These are phyloP conservation scores for Candida glucosophila DNA, from an alignment of 1,139 yeast species.

Conservation along the genomic window DNA sequence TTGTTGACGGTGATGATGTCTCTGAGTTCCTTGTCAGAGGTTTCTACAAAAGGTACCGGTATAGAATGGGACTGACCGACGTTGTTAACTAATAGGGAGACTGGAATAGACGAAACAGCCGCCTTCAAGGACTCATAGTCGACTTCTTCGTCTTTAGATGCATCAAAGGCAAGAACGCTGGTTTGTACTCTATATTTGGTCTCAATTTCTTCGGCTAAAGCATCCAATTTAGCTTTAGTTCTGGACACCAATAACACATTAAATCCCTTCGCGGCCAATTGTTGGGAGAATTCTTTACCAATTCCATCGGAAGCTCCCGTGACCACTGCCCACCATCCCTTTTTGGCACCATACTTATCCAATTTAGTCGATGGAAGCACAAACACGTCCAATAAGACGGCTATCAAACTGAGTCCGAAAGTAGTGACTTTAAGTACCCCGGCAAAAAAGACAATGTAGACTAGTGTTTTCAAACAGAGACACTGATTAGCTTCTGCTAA, in stretches of 20 bases:
- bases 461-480: conserved; percentile 13
- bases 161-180: conserved; percentile 70
- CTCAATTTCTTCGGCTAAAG: conserved; percentile 57
- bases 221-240: conserved; percentile 67
- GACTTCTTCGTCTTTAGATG: conserved; percentile 44
- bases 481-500: conserved; percentile 11
- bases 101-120: conserved; percentile 43
- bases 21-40: conserved; percentile 62
- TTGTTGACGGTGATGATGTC: conserved; percentile 80
- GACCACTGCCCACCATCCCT: conserved; percentile 76
- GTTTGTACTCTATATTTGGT: conserved; percentile 54
- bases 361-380: conserved; percentile 58
- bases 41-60: conserved; percentile 88
- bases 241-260: conserved; percentile 79
- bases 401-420: conserved; percentile 25
- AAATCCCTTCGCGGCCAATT: conserved; percentile 79
- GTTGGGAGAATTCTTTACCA: conserved; percentile 84
- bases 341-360: conserved; percentile 58
- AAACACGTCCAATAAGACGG: conserved; percentile 49
- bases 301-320: conserved; percentile 98
- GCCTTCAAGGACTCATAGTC: conserved; percentile 47
- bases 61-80: conserved; percentile 94
- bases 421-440: conserved; percentile 46
- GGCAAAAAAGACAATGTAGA: conserved; percentile 30
- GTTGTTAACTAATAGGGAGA: conserved; percentile 76